Evolutionary conservation across 2,329 filamentous ascomycete genomes (phyloP), one percentile per base, ranked within the genome.

Genomic region (Myrmaecium sp.): DNA sequence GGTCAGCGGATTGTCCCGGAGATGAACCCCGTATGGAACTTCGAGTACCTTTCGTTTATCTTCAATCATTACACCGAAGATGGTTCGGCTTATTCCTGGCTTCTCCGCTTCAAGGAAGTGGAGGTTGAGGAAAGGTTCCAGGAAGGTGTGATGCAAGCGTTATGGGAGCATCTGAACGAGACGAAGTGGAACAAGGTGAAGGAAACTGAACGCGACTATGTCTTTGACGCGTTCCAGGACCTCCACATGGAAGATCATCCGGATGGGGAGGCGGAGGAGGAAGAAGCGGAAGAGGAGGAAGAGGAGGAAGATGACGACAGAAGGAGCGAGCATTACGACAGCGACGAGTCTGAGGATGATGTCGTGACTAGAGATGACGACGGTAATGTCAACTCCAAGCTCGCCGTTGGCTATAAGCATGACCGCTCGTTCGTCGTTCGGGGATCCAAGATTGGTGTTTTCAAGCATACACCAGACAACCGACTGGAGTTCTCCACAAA

Each of bases 1-100:
- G 83, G 83, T 13, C 80, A 92, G 36, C 67, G 76, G 3, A 71
- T 98, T 16, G 63, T 83, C 16, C 76, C 81, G 5, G 89, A 98
- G 40, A 82, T 95, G 52, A 95, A 95, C 42, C 89, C 89, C 0
- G 84, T 98, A 12, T 98, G 95, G 62, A 95, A 95, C 55, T 95
- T 94, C 38, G 89, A 98, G 51, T 95, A 86, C 42, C 64, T 93
- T n/a, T 95, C 86, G 0, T 95, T 95, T 49, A 94, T 98, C 44
- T 98, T 98, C 66, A 98, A 98, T 44, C 83, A 94, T 48, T 95
- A 93, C 49, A 69, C 77, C 9, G 66, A 74, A 18, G 81, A 94
- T 51, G 82, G 84, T 2, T 79, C 78, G 2, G 86, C 89, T 4
- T 91, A 84, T 50, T 98, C 89, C 1, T 98, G 89, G 86, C 66